A percentile compares a stretch with the other conserved stretches of the same genome.
phyloP scores from a whole-genome alignment of 768 basidiomycete genomes.

The Amylocystis lapponica region DNA sequence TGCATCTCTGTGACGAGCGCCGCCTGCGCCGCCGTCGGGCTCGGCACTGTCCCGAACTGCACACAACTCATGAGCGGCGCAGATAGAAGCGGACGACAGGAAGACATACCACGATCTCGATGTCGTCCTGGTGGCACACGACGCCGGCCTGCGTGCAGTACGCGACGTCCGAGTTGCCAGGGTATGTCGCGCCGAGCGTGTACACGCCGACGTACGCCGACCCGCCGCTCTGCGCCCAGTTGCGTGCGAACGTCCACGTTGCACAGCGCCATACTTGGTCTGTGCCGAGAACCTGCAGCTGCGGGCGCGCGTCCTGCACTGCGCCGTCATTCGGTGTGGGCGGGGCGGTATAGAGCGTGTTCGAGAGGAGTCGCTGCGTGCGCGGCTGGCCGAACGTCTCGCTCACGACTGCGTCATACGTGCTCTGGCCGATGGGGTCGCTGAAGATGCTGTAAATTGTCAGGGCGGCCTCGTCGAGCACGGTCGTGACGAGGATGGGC shows the following conservation, averaged over 20 bases:
- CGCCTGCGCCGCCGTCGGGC: conserved; percentile 49
- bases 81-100: conserved; percentile 1
- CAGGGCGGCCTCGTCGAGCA: conserved; percentile 66
- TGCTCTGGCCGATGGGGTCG: conserved; percentile 31
- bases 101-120: conserved; percentile 62
- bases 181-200: conserved; percentile 64
- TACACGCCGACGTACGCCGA: conserved; percentile 64
- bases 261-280: conserved; percentile 70
- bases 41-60: conserved; percentile 49
- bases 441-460: conserved; percentile 46
- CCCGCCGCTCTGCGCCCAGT: conserved; percentile 61
- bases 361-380: conserved; percentile 36
- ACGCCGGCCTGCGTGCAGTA: conserved; percentile 51
- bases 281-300: conserved; percentile 54
- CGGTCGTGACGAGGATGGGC: conserved; percentile 66
- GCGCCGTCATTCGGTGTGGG: conserved; percentile 21
- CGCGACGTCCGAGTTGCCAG: conserved; percentile 49
- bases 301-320: conserved; percentile 46
- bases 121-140: conserved; percentile 82
- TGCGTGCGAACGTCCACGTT: conserved; percentile 63
- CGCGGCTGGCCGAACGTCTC: conserved; percentile 43
- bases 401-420: conserved; percentile 35
- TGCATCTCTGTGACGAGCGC: conserved; percentile 55
- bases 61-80: conserved; percentile 14
- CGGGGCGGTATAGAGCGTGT: conserved; percentile 41